Base-by-base conservation (phyloP, 805 yeast species). In the Candida glaebosa region DNA sequence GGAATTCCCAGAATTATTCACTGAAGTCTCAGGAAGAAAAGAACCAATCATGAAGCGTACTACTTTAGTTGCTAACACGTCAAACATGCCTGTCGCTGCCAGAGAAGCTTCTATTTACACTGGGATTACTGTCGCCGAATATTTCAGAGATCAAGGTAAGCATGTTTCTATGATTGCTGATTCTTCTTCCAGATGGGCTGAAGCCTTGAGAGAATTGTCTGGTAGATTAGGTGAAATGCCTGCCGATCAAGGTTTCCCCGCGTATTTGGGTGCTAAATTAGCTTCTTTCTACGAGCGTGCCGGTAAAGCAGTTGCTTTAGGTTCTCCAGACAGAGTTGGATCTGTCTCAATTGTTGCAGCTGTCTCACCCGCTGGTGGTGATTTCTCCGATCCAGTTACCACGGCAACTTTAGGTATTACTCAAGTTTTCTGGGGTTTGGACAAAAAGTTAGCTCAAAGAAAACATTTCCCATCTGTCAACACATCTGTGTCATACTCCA, bases 181-280 rank as follows among this genome's bases (percentile, higher is more conserved):
- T 69, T 93, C 99, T 4, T 91, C 98, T 25, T 90, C 97, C 24
- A 90, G 99, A 78, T 93, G 99, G 99, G 99, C 99, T 34, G 99
- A 93, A 76, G 99, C 99, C 48, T 79, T 93, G 65, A 90, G 99
- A 84, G 99, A 93, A 79, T 85, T 93, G 66, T 90, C 98, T 40
- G 99, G 99, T 80, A 95, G 99, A 80, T 78, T 93, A 67, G 99
- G 99, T 73, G 99, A 93, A 78, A 93, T 93, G 99, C 99, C 99
- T 64, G 99, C 99, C 48, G 99, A 93, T 73, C 99, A 95, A 77
- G 99, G 99, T 77, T 93, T 90, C 93, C 99, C 99, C 47, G 99
- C 99, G 39, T 93, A 93, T 67, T 78, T 93, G 66, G 99, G 99
- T 75, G 96, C 99, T 40, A 93, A 93, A 66, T 79, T 93, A 58